Evolutionary conservation across 306 rosid species (phyloP).

Genomic region (Vigna trinervia): DNA sequence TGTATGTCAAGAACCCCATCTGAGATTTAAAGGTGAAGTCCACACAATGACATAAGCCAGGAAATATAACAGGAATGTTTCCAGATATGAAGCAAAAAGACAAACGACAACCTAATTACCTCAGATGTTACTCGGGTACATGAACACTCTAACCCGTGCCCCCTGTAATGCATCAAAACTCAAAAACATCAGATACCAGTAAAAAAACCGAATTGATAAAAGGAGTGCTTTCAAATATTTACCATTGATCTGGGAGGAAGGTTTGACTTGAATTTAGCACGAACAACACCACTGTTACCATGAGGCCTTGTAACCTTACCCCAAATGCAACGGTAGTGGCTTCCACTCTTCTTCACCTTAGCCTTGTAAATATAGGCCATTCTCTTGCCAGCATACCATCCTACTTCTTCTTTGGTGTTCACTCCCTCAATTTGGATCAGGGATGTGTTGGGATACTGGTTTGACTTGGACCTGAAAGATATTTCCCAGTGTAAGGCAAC

Average conservation of each 20-base stretch:
- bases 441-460: constrained; percentile 90
- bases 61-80: not conserved
- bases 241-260: constrained; percentile 96
- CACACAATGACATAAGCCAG: not conserved
- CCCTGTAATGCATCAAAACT: constrained; percentile 58
- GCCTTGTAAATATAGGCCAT: constrained; percentile 94
- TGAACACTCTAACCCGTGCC: constrained; percentile 83
- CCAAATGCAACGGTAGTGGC: constrained; percentile 93
- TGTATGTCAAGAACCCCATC: not conserved
- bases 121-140: constrained; percentile 93
- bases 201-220: not conserved
- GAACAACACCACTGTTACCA: constrained; percentile 89
- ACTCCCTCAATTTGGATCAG: constrained; percentile 90
- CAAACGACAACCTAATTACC: constrained; percentile 44
- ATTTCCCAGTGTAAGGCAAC: not conserved
- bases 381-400: constrained; percentile 83
- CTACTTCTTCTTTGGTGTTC: constrained; percentile 93
- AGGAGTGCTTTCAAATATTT: not conserved
- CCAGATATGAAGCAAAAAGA: not conserved
- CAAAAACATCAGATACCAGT: constrained; percentile 18
- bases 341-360: constrained; percentile 82
- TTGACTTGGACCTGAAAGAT: constrained; percentile 78
- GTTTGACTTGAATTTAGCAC: constrained; percentile 91
- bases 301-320: constrained; percentile 92
- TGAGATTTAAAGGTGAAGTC: not conserved